phyloP scores from a whole-genome alignment of 192 early-diverging fungal species.

The Allomyces macrogynus region DNA sequence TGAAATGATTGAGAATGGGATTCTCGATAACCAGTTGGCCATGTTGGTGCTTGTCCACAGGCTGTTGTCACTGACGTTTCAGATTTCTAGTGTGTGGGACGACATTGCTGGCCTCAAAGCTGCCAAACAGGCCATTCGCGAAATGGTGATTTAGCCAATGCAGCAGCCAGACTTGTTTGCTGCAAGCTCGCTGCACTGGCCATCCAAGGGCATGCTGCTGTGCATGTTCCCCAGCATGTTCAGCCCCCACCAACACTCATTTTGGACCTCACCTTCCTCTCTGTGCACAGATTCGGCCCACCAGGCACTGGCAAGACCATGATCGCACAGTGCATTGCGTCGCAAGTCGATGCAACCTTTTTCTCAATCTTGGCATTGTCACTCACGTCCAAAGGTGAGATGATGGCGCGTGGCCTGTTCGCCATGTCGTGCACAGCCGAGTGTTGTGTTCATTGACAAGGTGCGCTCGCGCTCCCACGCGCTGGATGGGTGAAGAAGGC shows the following conservation, averaged over 20 bases:
- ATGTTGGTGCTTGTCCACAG: no score
- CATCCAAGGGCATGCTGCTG: conserved; percentile 42
- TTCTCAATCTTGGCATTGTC: conserved; percentile 79
- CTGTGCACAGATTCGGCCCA: conserved; percentile 68
- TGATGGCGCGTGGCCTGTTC: conserved; percentile 78
- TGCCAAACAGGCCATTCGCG: conserved; percentile 57
- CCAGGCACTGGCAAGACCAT: conserved; percentile 75
- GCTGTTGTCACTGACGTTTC: no score
- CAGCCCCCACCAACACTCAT: neutral
- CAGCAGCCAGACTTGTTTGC: conserved; percentile 11
- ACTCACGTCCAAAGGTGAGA: conserved; percentile 85
- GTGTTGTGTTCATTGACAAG: conserved; percentile 83
- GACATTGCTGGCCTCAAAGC: conserved; percentile 68
- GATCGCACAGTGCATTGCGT: conserved; percentile 44
- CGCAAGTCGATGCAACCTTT: conserved; percentile 46
- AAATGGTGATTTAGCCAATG: conserved; percentile 69
- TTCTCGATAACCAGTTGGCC: conserved; percentile 1
- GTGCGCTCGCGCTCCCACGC: conserved; percentile 4
- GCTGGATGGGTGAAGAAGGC: no score
- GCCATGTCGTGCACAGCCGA: conserved; percentile 75
- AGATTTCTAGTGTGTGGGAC: conserved; percentile 41
- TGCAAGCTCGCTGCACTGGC: conserved; percentile 28
- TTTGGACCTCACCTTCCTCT: neutral
- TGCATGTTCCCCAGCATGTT: no score
- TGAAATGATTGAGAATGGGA: conserved; percentile 73